These are phyloP conservation scores for Phaffomyces antillensis DNA, from an alignment of 805 yeast species.

Conservation along the genomic window DNA sequence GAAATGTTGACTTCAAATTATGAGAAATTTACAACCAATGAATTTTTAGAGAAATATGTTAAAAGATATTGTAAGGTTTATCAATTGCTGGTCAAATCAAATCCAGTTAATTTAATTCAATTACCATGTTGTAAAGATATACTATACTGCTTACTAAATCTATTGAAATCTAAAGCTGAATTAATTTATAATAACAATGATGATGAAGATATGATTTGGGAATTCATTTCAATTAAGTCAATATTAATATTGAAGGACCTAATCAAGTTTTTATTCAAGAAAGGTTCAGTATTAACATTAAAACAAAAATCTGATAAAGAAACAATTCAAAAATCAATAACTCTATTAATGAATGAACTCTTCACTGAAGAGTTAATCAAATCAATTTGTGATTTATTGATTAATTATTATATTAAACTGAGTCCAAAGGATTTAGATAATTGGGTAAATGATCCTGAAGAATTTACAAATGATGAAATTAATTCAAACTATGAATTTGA, in stretches of 20 bases:
- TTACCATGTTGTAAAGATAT: constrained; percentile 58
- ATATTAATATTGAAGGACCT: constrained; percentile 58
- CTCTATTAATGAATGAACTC: constrained; percentile 42
- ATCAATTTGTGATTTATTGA: constrained; percentile 57
- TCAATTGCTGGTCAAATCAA: constrained; percentile 46
- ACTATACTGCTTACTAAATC: constrained; percentile 49
- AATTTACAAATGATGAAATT: constrained; percentile 81
- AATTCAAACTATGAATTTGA: constrained; percentile 76
- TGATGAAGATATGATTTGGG: constrained; percentile 61
- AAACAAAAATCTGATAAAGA: constrained; percentile 58
- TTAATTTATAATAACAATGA: constrained; percentile 52
- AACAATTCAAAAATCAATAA: constrained; percentile 54
- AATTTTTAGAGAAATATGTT: constrained; percentile 57
- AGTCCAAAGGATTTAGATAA: constrained; percentile 70
- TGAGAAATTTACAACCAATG: constrained; percentile 35
- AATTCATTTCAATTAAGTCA: constrained; percentile 58
- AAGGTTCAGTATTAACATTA: constrained; percentile 56
- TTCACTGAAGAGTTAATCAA: constrained; percentile 52
- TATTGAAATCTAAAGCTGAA: constrained; percentile 60
- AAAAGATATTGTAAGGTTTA: constrained; percentile 73
- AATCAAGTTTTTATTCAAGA: constrained; percentile 53
- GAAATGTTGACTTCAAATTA: constrained; percentile 47
- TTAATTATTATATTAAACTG: constrained; percentile 66
- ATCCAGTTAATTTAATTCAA: constrained; percentile 66
- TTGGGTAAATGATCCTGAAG: constrained; percentile 88